phyloP scores from a whole-genome alignment of 2,329 filamentous ascomycete genomes.

The Aureobasidium vineae region DNA sequence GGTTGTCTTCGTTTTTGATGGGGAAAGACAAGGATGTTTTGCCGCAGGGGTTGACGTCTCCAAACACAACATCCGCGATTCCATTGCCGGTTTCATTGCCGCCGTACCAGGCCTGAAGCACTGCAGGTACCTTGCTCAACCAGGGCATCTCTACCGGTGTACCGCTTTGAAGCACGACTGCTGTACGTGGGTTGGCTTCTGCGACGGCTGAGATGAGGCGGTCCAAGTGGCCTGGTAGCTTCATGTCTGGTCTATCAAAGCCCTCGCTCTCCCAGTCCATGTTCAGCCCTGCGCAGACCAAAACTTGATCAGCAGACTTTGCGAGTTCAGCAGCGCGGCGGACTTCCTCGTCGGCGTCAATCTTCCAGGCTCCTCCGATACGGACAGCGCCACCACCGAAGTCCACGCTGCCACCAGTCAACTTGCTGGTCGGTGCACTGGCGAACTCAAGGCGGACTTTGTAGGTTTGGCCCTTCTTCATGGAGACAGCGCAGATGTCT shows the following conservation, averaged over 20 bases:
- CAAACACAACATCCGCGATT: constrained; percentile 74
- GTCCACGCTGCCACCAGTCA: constrained; percentile 58
- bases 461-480: constrained; percentile 61
- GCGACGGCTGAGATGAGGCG: constrained; percentile 64
- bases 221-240: constrained; percentile 61
- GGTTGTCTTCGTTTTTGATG: constrained; percentile 50
- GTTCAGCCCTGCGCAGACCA: constrained; percentile 75
- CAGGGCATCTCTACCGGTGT: constrained; percentile 73
- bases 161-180: constrained; percentile 74
- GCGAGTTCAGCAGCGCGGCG: constrained; percentile 66
- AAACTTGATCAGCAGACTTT: constrained; percentile 69
- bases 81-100: constrained; percentile 84
- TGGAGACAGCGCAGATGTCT: constrained; percentile 57
- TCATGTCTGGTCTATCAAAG: constrained; percentile 60
- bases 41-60: constrained; percentile 69
- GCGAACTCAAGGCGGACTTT: constrained; percentile 60
- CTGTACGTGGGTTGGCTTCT: constrained; percentile 65
- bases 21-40: constrained; percentile 75
- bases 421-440: constrained; percentile 65
- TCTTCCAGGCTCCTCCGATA: constrained; percentile 57
- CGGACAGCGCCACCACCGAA: constrained; percentile 64
- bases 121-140: constrained; percentile 62
- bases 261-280: constrained; percentile 75
- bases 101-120: constrained; percentile 77
- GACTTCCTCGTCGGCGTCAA: constrained; percentile 64